These are phyloP conservation scores for Penicillium sp. DNA, from an alignment of 2,329 filamentous ascomycete genomes.

Conservation along the genomic window DNA sequence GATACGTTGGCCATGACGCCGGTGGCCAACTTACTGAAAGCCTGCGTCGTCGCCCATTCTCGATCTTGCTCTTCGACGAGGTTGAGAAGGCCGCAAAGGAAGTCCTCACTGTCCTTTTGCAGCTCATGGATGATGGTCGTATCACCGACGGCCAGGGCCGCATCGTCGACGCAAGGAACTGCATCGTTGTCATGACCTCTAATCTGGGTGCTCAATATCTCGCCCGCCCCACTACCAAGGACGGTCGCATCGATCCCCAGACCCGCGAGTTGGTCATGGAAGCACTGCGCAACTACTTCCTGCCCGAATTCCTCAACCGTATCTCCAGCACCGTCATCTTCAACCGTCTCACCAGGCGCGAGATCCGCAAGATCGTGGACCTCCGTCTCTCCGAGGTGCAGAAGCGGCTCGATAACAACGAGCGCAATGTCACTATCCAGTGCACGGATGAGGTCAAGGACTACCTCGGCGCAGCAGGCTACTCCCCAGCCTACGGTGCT, in stretches of 20 bases:
- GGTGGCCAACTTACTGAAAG: slow-evolving; percentile 95
- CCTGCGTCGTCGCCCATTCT: slow-evolving; percentile 91
- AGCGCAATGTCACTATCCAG: slow-evolving; percentile 79
- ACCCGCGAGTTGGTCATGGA: slow-evolving; percentile 89
- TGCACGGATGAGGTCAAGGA: slow-evolving; percentile 84
- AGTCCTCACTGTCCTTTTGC: slow-evolving; percentile 91
- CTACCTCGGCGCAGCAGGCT: slow-evolving; percentile 86
- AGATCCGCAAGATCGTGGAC: slow-evolving; percentile 96
- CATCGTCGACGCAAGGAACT: slow-evolving; percentile 92
- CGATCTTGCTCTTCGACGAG: slow-evolving; percentile 95
- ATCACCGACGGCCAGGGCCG: slow-evolving; percentile 98
- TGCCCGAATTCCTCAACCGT: slow-evolving; percentile 97
- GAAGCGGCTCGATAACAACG: slow-evolving; percentile 80
- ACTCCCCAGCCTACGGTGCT: slow-evolving; percentile 93
- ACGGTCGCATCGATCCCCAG: slow-evolving; percentile 80
- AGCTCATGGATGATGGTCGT: slow-evolving; percentile 98
- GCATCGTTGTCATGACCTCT: slow-evolving; percentile 98
- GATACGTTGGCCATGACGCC: slow-evolving; percentile 94
- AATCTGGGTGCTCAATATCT: slow-evolving; percentile 95
- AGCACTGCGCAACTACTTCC: slow-evolving; percentile 89
- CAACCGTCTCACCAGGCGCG: slow-evolving; percentile 84
- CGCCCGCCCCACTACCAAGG: slow-evolving; percentile 70
- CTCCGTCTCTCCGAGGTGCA: slow-evolving; percentile 85
- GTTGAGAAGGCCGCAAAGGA: slow-evolving; percentile 99
- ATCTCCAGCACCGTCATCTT: slow-evolving; percentile 97